These are phyloP conservation scores for Huiozyma sinensis DNA, from an alignment of 805 yeast genomes.

Conservation along the genomic window DNA sequence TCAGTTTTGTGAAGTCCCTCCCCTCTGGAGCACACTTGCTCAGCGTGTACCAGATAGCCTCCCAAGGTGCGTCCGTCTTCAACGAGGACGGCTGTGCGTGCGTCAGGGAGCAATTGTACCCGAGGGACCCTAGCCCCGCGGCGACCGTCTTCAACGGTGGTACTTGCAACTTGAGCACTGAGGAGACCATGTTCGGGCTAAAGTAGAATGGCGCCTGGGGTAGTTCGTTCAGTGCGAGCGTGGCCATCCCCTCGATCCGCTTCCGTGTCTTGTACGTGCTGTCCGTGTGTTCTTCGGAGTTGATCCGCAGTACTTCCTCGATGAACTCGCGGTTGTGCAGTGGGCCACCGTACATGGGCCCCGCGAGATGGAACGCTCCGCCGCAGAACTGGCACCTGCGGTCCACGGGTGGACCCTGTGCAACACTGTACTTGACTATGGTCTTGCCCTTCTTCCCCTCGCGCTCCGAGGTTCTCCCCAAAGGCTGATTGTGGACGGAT, in stretches of 20 bases:
- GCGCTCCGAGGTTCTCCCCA: conserved; percentile 51
- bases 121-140: conserved; percentile 77
- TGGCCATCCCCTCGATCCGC: conserved; percentile 86
- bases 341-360: conserved; percentile 92
- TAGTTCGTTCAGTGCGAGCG: conserved; percentile 68
- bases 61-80: conserved; percentile 87
- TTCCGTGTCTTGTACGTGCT: conserved; percentile 66
- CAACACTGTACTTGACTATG: conserved; percentile 46
- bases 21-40: conserved; percentile 46
- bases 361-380: conserved; percentile 62
- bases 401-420: conserved; percentile 54
- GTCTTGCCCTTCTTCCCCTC: conserved; percentile 29
- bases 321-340: conserved; percentile 66
- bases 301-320: conserved; percentile 47
- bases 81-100: conserved; percentile 81
- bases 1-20: conserved; percentile 29
- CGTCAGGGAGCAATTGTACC: conserved; percentile 72
- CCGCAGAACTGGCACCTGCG: conserved; percentile 59
- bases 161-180: conserved; percentile 69
- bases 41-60: conserved; percentile 60
- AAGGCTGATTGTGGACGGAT: conserved; percentile 53
- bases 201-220: conserved; percentile 64
- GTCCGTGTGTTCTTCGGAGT: conserved; percentile 33
- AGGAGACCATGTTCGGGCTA: conserved; percentile 65
- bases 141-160: conserved; percentile 65